Evolutionary conservation across 257 asterid species (phyloP), one percentile per base, ranked within the genome.

Genomic region (Solanum ossicruentum): DNA sequence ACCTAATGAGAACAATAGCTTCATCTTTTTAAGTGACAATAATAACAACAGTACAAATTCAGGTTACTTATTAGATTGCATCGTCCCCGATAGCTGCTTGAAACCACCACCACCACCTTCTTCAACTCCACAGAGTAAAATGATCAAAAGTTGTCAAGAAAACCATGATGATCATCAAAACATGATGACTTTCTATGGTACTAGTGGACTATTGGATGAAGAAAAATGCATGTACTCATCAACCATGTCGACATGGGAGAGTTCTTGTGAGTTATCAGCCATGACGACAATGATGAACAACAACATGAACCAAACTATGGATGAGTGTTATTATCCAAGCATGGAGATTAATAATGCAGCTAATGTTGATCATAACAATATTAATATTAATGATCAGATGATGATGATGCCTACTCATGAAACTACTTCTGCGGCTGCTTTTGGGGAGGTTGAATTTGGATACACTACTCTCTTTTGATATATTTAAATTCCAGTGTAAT

Each of bases 51-150:
- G 41, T 41, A 70, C 15, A 18, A 70, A 93, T 58, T 97, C 99
- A 3, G 99, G 99, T 6, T 97, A 95, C 84, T 87, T 97, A 87
- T 87, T 97, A 87, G 98, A 93, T 67, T 91, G 98, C 91, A 93
- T 97, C 3, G 98, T 97, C 26, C 99, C 98, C 4, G 91, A 90
- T 63, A 92, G 88, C 85, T 97, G 91, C 85, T 86, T 97, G 86
- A 93, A 92, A 86, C 98, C 98, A 81, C 73, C 66, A 58, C 75
- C 52, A 10, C 86, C 83, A 63, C 18, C 86, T 73, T 69, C 66
- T 12, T 56, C 71, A 12, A 81, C 67, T 26, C 11, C 82, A 49
- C 85, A 57, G 80, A 84, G 20, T 47, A 15, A 18, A 58, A 47
- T 20, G 86, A 43, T 45, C 55, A 49, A 23, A 75, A 77, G 5